Base-by-base conservation (phyloP, 371 early-diverging fungal species). In the Furculomyces boomerangus region DNA sequence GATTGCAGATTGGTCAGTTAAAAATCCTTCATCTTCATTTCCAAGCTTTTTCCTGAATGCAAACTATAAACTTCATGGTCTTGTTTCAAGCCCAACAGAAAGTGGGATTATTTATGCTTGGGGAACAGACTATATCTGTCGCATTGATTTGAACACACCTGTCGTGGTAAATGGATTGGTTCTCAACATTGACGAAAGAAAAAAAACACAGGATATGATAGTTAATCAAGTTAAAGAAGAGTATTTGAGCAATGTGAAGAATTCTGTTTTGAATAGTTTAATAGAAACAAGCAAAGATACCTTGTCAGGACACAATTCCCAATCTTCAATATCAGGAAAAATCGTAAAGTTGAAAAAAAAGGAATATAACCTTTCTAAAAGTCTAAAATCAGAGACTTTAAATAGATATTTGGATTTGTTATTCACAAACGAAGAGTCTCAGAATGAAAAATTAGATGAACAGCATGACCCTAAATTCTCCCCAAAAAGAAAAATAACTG, bases 1-100 rank as follows among this genome's bases (percentile, higher is more conserved):
- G 22, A 64, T 86, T 56, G 79, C 86, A 2, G 75, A 76, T 40
- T 94, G 93, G 93, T 86, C 89, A 20, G 68, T 74, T 51, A 66
- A 72, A 59, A 75, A 82, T 58, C 75, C 79, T 56, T 58, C 26
- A 39, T 57, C 30, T 25, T 58, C 64, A 35, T 71, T 86, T 24
- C 87, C 87, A 20, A 57, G 51, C 24, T 60, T 72, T 41, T 79
- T 87, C 61, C 57, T 73, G 52, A 57, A 70, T 14, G 65, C 77
- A 54, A 71, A 71, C 59, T 86, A 86, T 63, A 75, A 77, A 54
- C 77, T 87, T 28, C 73, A 76, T 24, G 90, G 88, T 5, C 70
- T 83, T 0, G 71, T 74, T n/a, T 77, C 79, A 53, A 82, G 79
- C 59, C 81, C 84, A 22, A 74, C 71, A 1, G 68, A 77, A 53